Conservation (phyloP, 208 protist genomes). For the Phytomonas serpens region DNA sequence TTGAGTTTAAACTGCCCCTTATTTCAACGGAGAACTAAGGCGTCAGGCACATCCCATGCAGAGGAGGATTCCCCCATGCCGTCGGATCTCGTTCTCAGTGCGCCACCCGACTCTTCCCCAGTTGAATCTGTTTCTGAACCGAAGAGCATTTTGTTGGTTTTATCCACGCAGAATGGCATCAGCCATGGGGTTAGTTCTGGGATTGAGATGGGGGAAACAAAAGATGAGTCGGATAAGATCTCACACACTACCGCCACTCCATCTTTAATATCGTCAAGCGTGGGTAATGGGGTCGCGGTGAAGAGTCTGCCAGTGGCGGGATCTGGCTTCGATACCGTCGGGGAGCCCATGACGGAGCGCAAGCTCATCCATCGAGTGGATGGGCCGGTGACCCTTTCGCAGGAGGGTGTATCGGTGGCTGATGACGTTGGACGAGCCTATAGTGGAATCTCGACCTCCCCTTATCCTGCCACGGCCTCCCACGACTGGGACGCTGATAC, state of each 20-base stretch:
- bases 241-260: background rate
- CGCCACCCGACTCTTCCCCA: background rate
- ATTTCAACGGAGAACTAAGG: background rate
- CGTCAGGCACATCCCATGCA: background rate
- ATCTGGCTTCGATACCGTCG: no score
- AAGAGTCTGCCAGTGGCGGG: background rate
- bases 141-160: background rate
- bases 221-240: background rate
- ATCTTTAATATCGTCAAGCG: background rate
- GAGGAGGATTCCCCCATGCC: background rate
- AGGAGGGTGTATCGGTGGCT: constrained; percentile 23
- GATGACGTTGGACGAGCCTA: background rate
- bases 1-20: background rate
- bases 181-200: background rate
- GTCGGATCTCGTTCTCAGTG: background rate
- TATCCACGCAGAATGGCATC: background rate
- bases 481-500: constrained; percentile 21
- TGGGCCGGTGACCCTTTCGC: constrained; percentile 14
- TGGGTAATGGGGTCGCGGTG: background rate
- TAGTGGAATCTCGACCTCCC: no score
- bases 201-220: background rate
- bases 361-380: constrained; percentile 14
- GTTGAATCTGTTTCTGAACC: background rate
- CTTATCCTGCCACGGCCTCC: no score
- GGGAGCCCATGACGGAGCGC: background rate